phyloP scores from a whole-genome alignment of 1,284 basidiomycete genomes.

The Naganishia sp. region DNA sequence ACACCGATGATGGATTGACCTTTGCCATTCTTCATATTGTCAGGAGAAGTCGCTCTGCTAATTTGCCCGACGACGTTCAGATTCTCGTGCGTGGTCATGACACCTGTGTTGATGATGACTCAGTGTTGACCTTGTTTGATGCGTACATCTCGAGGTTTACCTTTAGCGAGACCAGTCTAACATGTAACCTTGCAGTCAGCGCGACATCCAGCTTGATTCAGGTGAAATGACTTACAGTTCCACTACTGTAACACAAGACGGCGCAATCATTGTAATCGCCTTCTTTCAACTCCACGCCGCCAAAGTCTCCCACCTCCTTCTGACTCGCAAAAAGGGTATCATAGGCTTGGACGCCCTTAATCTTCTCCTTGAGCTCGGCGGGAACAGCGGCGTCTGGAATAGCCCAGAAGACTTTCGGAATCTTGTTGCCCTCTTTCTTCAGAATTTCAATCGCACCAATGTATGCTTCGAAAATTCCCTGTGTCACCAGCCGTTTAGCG shows the following conservation, averaged over 20 bases:
- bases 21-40: constrained; percentile 14
- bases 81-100: constrained; percentile 29
- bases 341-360: constrained; percentile 40
- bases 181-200: background rate
- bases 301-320: constrained; percentile 63
- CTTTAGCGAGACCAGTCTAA: constrained; percentile 27
- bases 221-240: constrained; percentile 36
- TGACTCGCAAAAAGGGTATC: constrained; percentile 46
- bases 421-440: constrained; percentile 67
- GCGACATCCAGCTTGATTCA: background rate
- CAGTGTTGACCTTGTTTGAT: background rate
- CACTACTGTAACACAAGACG: constrained; percentile 35
- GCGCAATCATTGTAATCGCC: constrained; percentile 45
- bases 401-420: constrained; percentile 47
- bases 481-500: background rate
- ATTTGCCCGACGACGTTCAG: constrained; percentile 24
- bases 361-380: constrained; percentile 32
- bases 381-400: constrained; percentile 15
- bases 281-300: constrained; percentile 54
- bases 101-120: background rate
- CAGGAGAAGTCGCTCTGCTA: constrained; percentile 19
- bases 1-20: constrained; percentile 28
- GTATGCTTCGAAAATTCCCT: constrained; percentile 62
- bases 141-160: background rate
- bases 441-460: constrained; percentile 66